A percentile compares a stretch with the other conserved stretches of the same genome.
Evolutionary conservation across 345 rosid genomes (phyloP).

Genomic region (Sisymbrium altissimum): DNA sequence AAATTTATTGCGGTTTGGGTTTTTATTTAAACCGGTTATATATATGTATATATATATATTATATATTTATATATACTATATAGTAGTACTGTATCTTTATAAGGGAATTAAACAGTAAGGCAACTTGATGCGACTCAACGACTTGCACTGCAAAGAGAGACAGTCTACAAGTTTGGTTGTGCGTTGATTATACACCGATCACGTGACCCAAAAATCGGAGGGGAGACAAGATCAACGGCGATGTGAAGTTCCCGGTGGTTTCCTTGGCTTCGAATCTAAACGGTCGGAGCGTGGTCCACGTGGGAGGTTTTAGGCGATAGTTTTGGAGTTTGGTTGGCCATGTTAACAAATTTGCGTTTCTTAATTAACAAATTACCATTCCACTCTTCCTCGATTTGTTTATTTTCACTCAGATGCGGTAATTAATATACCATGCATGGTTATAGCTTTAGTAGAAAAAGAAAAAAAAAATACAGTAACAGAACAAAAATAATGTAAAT

Average conservation of each 20-base stretch:
- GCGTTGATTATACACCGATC: background rate
- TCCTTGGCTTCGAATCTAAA: background rate
- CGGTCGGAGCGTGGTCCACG: background rate
- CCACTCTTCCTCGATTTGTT: background rate
- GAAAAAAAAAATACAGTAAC: no score
- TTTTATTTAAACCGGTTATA: background rate
- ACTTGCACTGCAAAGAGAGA: background rate
- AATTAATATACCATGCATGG: no score
- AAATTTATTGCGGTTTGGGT: constrained; percentile 4
- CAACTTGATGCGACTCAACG: constrained; percentile 9
- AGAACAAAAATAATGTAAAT: no score
- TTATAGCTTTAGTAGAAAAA: no score
- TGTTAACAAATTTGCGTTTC: background rate
- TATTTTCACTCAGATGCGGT: no score
- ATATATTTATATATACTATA: no score
- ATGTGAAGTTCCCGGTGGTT: background rate
- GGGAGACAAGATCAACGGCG: constrained; percentile 12
- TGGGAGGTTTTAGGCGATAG: background rate
- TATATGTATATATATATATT: no score
- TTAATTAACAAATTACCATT: background rate
- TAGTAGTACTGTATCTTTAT: background rate
- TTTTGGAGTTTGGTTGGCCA: constrained; percentile 16
- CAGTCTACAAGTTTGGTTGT: background rate
- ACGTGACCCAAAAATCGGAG: background rate
- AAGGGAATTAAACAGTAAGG: background rate